phyloP scores from a whole-genome alignment of 306 rosid species.

The Cicer cuneatum region DNA sequence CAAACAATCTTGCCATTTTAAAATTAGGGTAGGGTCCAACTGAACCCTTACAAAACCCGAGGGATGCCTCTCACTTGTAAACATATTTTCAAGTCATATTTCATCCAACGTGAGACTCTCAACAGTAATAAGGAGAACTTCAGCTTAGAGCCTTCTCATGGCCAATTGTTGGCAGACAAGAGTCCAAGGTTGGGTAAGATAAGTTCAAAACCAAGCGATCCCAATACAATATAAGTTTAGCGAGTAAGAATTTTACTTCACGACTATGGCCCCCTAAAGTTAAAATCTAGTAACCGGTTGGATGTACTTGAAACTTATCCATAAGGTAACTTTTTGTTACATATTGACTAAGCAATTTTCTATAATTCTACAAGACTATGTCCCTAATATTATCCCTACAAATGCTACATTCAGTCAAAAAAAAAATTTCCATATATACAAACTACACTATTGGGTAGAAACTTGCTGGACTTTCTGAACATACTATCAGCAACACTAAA shows the following conservation, averaged over 20 bases:
- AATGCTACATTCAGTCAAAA: constrained; percentile 29
- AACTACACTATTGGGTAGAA: constrained; percentile 13
- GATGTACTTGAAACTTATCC: neutral
- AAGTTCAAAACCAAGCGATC: constrained; percentile 1
- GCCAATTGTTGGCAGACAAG: neutral
- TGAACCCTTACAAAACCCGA: too few species aligned
- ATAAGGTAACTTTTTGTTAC: neutral
- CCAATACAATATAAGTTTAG: constrained; percentile 3
- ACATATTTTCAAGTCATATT: too few species aligned
- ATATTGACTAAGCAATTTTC: constrained; percentile 2
- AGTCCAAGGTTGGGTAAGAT: constrained; percentile 21
- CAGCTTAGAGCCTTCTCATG: neutral
- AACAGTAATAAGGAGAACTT: neutral
- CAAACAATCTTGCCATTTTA: too few species aligned
- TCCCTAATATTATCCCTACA: constrained; percentile 5
- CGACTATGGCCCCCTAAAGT: constrained; percentile 5
- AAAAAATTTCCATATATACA: constrained; percentile 5
- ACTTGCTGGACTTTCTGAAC: constrained; percentile 10
- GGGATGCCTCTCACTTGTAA: too few species aligned
- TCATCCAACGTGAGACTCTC: too few species aligned
- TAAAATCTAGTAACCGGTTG: constrained; percentile 10
- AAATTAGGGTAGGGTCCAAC: too few species aligned
- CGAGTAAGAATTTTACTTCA: constrained; percentile 15
- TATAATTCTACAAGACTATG: neutral
- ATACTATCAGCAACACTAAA: constrained; percentile 17